Conservation (phyloP, 1,139 yeast genomes). For the Nakaseomyces kungkrabaensis region DNA sequence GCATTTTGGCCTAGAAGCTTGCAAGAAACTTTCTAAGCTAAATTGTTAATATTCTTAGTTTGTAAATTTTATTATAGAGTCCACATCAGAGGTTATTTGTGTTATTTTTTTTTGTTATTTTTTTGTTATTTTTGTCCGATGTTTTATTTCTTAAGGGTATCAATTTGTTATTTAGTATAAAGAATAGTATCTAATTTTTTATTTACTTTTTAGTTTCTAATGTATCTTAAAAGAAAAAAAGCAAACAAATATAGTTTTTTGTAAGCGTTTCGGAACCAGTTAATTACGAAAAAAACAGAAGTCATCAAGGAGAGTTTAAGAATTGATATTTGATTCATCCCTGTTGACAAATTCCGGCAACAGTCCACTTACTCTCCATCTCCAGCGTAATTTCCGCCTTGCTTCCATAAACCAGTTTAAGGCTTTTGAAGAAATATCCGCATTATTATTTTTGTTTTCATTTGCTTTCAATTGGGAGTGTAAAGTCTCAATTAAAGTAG, state of each 20-base stretch:
- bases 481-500: conserved; percentile 24
- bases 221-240: neutral
- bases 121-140: neutral
- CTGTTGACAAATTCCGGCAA: conserved; percentile 19
- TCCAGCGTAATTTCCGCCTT: conserved; percentile 35
- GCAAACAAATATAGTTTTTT: too few relatives aligned
- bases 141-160: neutral
- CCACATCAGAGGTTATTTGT: neutral
- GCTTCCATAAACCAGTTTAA: conserved; percentile 30
- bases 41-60: neutral
- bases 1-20: conserved; percentile 40
- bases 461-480: conserved; percentile 19
- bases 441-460: conserved; percentile 1
- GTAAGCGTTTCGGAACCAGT: too few relatives aligned
- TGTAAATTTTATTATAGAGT: neutral
- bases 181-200: neutral
- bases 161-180: neutral
- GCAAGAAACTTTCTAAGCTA: conserved; percentile 6
- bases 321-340: neutral
- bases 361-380: conserved; percentile 38
- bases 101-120: neutral
- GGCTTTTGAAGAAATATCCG: conserved; percentile 7
- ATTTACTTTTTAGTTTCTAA: neutral
- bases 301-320: neutral
- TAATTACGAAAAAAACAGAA: too few relatives aligned